phyloP scores from a whole-genome alignment of 495 filamentous ascomycete species.

The Recurvomyces mirabilis region DNA sequence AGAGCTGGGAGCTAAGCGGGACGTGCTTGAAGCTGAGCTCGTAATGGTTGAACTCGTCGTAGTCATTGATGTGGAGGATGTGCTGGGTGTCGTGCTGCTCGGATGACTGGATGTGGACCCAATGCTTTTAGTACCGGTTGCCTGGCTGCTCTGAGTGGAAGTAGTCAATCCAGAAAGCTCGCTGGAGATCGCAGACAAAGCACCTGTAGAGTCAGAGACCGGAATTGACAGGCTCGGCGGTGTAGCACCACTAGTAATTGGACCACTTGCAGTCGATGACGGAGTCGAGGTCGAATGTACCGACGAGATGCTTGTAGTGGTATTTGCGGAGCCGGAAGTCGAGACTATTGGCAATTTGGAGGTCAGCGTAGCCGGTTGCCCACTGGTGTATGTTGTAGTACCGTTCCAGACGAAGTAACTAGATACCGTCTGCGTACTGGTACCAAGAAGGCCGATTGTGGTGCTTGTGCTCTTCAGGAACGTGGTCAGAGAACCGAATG shows the following conservation, averaged over 20 bases:
- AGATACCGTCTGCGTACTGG: conserved; percentile 3
- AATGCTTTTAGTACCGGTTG: no score
- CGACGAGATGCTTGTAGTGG: neutral
- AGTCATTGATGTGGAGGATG: neutral
- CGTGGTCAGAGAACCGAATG: neutral
- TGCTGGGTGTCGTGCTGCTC: neutral
- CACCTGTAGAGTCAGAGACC: neutral
- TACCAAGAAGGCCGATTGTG: conserved; percentile 3
- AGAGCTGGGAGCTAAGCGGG: no score
- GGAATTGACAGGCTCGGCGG: conserved; percentile 1
- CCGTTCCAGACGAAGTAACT: conserved; percentile 14
- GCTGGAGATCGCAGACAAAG: conserved; percentile 1
- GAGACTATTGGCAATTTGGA: neutral
- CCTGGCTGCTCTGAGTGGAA: no score
- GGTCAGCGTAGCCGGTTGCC: neutral
- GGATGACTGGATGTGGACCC: no score
- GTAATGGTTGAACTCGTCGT: neutral
- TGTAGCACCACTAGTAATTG: neutral
- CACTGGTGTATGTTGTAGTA: conserved; percentile 4
- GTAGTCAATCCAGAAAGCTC: neutral
- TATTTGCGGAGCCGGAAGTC: neutral
- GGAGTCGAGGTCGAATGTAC: neutral
- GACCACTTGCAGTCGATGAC: neutral
- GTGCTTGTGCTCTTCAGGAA: conserved; percentile 12
- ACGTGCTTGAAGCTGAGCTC: neutral